These are phyloP conservation scores for Phaeosphaeria sp. DNA, from an alignment of 2,329 filamentous ascomycete species.

Conservation along the genomic window DNA sequence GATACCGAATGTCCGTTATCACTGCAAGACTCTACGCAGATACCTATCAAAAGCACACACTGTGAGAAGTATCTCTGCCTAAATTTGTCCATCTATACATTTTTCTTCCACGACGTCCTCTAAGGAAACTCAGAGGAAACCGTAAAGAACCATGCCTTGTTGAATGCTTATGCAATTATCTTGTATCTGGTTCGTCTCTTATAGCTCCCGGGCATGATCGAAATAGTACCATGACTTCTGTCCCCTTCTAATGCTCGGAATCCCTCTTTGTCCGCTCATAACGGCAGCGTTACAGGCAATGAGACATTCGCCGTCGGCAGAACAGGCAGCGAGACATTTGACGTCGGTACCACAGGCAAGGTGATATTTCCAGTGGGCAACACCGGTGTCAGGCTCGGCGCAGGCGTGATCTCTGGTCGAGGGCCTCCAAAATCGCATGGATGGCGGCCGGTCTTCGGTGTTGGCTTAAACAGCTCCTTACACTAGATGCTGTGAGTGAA, in stretches of 20 bases:
- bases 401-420: conserved; percentile 4
- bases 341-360: neutral
- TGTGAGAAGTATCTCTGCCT: no score
- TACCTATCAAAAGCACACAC: no score
- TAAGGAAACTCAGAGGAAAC: neutral
- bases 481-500: conserved; percentile 21
- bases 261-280: neutral
- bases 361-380: conserved; percentile 8
- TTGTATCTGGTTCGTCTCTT: neutral
- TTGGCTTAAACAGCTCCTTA: conserved; percentile 27
- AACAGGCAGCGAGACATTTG: conserved; percentile 4
- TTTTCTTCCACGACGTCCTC: neutral
- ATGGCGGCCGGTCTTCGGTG: conserved; percentile 31
- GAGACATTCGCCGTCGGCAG: conserved; percentile 6
- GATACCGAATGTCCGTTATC: neutral
- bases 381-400: neutral
- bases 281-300: neutral
- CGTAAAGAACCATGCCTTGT: neutral
- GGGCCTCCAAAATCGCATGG: conserved; percentile 33
- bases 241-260: neutral
- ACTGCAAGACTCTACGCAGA: no score
- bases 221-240: neutral
- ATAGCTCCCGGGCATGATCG: neutral
- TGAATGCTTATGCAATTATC: neutral
- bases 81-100: neutral